Percentiles rank a stretch among this genome's conserved stretches.
phyloP scores from a whole-genome alignment of 345 rosid species.

The Cardamine occulta region DNA sequence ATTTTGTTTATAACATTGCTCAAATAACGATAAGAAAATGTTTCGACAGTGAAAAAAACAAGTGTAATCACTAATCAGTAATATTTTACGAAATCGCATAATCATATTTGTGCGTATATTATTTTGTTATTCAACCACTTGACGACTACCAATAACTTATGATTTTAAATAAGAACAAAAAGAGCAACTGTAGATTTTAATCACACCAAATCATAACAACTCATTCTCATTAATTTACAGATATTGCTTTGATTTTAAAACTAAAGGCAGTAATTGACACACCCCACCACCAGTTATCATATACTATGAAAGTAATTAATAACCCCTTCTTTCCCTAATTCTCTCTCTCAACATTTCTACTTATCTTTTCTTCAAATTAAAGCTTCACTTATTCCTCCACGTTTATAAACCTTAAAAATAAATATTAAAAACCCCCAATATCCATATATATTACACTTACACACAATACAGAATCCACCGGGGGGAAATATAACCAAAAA shows the following conservation, averaged over 20 bases:
- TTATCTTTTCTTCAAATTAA: slow-evolving; percentile 67
- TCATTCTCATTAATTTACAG: slow-evolving; percentile 5
- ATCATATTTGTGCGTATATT: neutral
- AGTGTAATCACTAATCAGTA: neutral
- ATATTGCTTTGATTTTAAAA: slow-evolving; percentile 31
- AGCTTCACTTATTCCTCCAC: slow-evolving; percentile 48
- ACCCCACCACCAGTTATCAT: slow-evolving; percentile 22
- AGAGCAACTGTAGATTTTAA: neutral
- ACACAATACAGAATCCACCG: slow-evolving; percentile 10
- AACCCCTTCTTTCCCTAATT: slow-evolving; percentile 3
- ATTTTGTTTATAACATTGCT: too few species aligned
- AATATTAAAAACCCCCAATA: neutral
- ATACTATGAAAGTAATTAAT: slow-evolving; percentile 16
- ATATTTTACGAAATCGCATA: neutral
- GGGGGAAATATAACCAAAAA: neutral
- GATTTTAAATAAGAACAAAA: neutral
- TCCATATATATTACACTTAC: slow-evolving; percentile 32
- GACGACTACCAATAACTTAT: neutral
- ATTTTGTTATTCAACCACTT: neutral
- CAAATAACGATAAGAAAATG: too few species aligned
- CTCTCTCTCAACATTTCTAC: slow-evolving; percentile 17
- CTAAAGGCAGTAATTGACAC: slow-evolving; percentile 25
- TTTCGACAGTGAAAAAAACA: neutral
- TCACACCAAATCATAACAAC: slow-evolving; percentile 37
- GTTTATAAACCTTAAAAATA: slow-evolving; percentile 10